phyloP scores from a whole-genome alignment of 768 basidiomycete genomes.

The Boletus vermiculosoides region DNA sequence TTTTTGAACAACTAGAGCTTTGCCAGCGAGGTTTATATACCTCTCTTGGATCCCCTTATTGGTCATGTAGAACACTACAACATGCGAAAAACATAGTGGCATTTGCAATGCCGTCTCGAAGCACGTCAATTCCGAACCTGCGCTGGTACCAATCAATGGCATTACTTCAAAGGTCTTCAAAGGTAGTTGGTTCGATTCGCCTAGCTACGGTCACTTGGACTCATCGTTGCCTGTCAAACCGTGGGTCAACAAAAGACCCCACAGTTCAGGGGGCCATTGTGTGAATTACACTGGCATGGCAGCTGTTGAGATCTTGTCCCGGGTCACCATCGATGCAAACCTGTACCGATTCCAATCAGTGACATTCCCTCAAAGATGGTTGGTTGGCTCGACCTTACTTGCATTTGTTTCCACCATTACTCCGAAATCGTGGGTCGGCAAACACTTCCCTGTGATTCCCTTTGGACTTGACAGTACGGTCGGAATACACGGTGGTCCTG shows the following conservation, averaged over 20 bases:
- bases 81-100: neutral
- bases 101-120: neutral
- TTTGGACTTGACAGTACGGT: neutral
- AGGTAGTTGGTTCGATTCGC: no score
- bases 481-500: neutral
- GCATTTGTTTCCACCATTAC: neutral
- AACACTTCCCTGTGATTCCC: neutral
- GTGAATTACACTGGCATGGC: no score
- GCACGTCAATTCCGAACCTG: neutral
- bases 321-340: neutral
- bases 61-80: neutral
- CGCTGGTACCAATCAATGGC: neutral
- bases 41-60: neutral
- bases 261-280: neutral
- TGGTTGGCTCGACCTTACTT: no score
- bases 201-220: neutral
- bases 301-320: neutral
- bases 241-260: neutral
- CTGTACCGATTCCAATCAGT: neutral
- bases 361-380: no score
- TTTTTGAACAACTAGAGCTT: no score
- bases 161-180: neutral
- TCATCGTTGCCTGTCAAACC: neutral
- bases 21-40: neutral
- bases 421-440: no score